These are phyloP conservation scores for Arthrobotrys musiformis DNA, from an alignment of 2,329 filamentous ascomycete species.

Conservation along the genomic window DNA sequence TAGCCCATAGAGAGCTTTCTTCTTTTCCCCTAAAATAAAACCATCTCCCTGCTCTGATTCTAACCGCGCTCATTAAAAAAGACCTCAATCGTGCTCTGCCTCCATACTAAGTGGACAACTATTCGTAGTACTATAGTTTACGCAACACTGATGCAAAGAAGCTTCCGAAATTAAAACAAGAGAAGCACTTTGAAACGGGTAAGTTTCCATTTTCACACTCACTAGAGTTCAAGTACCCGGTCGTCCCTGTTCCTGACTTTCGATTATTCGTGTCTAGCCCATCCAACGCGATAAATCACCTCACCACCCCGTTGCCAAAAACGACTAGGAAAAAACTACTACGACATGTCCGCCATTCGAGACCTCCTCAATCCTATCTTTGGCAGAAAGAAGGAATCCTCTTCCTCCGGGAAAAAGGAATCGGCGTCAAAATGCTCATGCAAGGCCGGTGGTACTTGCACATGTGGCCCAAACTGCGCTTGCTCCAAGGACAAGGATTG, in stretches of 20 bases:
- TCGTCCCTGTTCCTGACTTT: background rate
- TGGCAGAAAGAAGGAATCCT: constrained; percentile 28
- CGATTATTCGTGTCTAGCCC: background rate
- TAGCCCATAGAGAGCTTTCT: background rate
- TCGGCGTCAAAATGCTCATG: constrained; percentile 30
- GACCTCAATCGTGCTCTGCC: constrained; percentile 18
- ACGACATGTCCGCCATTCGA: constrained; percentile 37
- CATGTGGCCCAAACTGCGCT: constrained; percentile 26
- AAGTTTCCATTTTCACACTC: background rate
- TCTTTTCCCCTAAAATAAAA: constrained; percentile 17
- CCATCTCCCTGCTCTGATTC: constrained; percentile 15
- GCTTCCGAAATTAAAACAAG: background rate
- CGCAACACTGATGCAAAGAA: background rate
- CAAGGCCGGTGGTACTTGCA: constrained; percentile 22
- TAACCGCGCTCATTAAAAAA: constrained; percentile 7
- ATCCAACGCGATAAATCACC: background rate
- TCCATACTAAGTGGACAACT: too few species aligned
- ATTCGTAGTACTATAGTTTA: background rate
- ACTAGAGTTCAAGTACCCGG: background rate
- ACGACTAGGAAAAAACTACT: background rate
- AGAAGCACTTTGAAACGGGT: too few species aligned
- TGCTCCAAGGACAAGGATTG: constrained; percentile 23
- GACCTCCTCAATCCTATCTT: constrained; percentile 46
- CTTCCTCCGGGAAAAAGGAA: constrained; percentile 18
- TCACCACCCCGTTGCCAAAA: background rate